Evolutionary conservation across 208 protist genomes (phyloP), one percentile per base, ranked within the genome.

Genomic region (Trypanosoma theileri): DNA sequence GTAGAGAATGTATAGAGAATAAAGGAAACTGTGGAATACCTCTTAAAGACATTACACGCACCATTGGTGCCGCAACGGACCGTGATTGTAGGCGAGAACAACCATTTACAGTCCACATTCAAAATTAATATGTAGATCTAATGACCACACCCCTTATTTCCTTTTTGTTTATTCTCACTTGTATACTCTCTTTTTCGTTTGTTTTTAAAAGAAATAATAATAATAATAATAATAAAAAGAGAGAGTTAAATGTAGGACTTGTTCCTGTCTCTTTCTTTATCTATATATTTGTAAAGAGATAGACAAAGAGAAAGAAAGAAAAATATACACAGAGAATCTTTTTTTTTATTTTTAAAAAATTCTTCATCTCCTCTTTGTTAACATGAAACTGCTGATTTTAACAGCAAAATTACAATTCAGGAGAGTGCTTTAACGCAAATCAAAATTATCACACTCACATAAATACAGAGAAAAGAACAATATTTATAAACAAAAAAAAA

Each of bases 301-400:
- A 57, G 28, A 68, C 22, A 68, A 45, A 68, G 3, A 68, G 44
- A 42, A 48, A 44, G 59, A 52, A 44, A 44, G 40, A 42, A 57
- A 57, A 9, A 68, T 6, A 35, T 6, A 35, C 4, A 35, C 28
- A 8, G 28, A 35, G 1, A 35, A 35, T 6, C 28, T 6, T 35
- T 35, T 35, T 35, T 35, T 35, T 35, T 35, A 8, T 6, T 35
- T 35, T 35, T 1, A 8, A 35, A n/a, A n/a, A n/a, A n/a, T n/a
- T 35, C 28, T 35, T 35, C 28, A 35, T 35, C 4, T 35, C 28
- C 6, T 35, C 28, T 35, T 6, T n/a, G n/a, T 35, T 35, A 6
- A 35, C 28, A 35, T 35, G 6, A 35, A 35, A 35, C 28, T n/a
- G 28, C 6, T 35, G 28, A 35, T 35, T 35, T 35, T 35, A 35